Conservation (phyloP, 1,139 yeast genomes). For the Taphrina communis region DNA sequence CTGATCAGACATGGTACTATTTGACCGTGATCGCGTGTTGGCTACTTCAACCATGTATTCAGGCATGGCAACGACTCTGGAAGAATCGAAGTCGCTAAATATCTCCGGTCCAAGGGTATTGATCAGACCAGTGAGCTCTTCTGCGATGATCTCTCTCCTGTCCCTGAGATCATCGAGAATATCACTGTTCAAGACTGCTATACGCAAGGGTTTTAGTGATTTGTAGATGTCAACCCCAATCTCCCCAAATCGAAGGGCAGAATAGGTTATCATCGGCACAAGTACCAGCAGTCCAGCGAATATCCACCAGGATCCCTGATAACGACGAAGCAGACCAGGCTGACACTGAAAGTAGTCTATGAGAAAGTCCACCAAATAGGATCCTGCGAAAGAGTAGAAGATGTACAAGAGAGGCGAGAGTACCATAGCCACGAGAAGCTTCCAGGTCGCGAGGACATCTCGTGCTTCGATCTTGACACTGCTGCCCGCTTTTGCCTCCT, state of each 20-base stretch:
- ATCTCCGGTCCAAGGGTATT: slow-evolving; percentile 76
- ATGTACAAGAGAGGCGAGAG: slow-evolving; percentile 84
- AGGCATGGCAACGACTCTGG: slow-evolving; percentile 41
- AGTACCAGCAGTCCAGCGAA: slow-evolving; percentile 61
- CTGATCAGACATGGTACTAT: slow-evolving; percentile 20
- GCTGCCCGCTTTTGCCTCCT: slow-evolving; percentile 81
- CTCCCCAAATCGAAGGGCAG: slow-evolving; percentile 89
- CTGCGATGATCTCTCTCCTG: slow-evolving; percentile 62
- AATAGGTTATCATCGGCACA: slow-evolving; percentile 76
- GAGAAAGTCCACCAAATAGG: slow-evolving; percentile 52
- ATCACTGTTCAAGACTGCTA: slow-evolving; percentile 57
- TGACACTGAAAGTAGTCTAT: slow-evolving; percentile 45
- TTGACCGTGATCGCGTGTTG: slow-evolving; percentile 15
- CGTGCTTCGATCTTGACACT: slow-evolving; percentile 88
- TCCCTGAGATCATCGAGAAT: slow-evolving; percentile 61
- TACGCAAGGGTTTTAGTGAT: slow-evolving; percentile 76
- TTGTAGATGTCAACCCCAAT: slow-evolving; percentile 88
- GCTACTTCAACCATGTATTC: slow-evolving; percentile 36
- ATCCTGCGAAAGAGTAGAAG: slow-evolving; percentile 73
- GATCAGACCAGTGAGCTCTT: slow-evolving; percentile 68
- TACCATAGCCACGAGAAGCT: slow-evolving; percentile 84
- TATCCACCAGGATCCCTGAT: slow-evolving; percentile 49
- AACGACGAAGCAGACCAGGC: slow-evolving; percentile 38
- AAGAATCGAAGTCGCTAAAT: slow-evolving; percentile 71
- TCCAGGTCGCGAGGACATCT: slow-evolving; percentile 97